Conservation (phyloP, 441 rosid species). For the Kokia cookei region DNA sequence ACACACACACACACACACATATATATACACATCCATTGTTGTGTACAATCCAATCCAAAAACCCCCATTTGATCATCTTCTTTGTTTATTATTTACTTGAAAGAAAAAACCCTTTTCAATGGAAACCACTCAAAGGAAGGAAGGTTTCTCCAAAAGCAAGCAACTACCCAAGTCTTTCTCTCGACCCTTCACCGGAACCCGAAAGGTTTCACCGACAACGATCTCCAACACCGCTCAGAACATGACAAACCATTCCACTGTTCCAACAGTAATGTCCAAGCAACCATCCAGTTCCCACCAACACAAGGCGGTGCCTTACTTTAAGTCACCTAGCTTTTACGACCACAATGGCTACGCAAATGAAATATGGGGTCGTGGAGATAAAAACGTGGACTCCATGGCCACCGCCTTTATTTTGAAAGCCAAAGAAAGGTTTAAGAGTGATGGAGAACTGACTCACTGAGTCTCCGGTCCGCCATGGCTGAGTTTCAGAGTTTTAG, state of each 20-base stretch:
- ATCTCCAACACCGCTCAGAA: background rate
- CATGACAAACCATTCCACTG: background rate
- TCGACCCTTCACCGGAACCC: background rate
- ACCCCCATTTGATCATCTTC: background rate
- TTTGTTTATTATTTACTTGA: background rate
- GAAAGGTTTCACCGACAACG: background rate
- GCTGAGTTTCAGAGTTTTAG: background rate
- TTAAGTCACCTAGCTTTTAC: background rate
- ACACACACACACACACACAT: too few species aligned
- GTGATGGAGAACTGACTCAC: conserved; percentile 4
- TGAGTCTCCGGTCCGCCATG: background rate
- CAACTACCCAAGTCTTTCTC: conserved; percentile 20
- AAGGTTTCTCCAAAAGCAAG: conserved; percentile 24
- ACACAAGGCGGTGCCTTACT: background rate
- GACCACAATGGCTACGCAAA: background rate
- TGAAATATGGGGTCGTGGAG: conserved; percentile 4
- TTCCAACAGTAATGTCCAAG: background rate
- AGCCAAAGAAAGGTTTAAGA: conserved; percentile 29
- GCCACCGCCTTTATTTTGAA: conserved; percentile 27
- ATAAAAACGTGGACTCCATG: conserved; percentile 34
- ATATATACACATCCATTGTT: too few species aligned
- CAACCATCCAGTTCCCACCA: background rate
- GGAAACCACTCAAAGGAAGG: conserved; percentile 22
- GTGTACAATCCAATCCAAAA: too few species aligned
- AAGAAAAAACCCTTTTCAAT: background rate